These are phyloP conservation scores for Lentinula novae-zelandiae DNA, from an alignment of 1,284 basidiomycete species.

Conservation along the genomic window DNA sequence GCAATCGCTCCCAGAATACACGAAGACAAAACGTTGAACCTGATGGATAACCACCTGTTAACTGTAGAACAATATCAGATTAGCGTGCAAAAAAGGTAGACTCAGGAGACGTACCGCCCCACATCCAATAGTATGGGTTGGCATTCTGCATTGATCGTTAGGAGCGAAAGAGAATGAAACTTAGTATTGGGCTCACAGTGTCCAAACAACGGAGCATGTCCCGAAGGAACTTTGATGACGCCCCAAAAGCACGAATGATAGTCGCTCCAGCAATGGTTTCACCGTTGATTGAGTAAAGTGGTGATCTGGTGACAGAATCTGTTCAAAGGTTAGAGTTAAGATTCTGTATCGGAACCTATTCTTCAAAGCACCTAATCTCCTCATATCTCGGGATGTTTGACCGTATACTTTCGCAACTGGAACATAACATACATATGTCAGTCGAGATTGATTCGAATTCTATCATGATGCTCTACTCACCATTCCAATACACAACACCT, in stretches of 20 bases:
- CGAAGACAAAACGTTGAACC: conserved; percentile 81
- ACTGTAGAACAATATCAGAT: conserved; percentile 36
- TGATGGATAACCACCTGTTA: conserved; percentile 76
- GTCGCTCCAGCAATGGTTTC: conserved; percentile 89
- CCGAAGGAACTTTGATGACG: conserved; percentile 79
- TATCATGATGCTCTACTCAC: conserved; percentile 32
- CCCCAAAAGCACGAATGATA: conserved; percentile 86
- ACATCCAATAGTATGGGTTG: conserved; percentile 84
- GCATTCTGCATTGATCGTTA: conserved; percentile 48
- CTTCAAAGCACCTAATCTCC: conserved; percentile 59
- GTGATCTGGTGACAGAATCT: conserved; percentile 89
- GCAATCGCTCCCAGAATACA: conserved; percentile 73
- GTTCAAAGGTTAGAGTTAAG: conserved; percentile 2
- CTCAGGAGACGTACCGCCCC: conserved; percentile 55
- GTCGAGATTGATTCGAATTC: conserved; percentile 4
- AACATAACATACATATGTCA: conserved; percentile 25
- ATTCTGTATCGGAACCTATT: background rate
- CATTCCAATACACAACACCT: conserved; percentile 64
- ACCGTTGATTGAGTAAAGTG: conserved; percentile 88
- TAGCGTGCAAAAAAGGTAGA: background rate
- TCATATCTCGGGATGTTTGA: conserved; percentile 87
- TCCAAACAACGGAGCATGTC: conserved; percentile 86
- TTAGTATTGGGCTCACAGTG: conserved; percentile 45
- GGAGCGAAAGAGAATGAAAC: background rate
- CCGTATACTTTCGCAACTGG: conserved; percentile 69